Percentiles rank a stretch among this genome's conserved stretches.
phyloP scores from a whole-genome alignment of 306 rosid genomes.

The Cucurbita argyrosperma region DNA sequence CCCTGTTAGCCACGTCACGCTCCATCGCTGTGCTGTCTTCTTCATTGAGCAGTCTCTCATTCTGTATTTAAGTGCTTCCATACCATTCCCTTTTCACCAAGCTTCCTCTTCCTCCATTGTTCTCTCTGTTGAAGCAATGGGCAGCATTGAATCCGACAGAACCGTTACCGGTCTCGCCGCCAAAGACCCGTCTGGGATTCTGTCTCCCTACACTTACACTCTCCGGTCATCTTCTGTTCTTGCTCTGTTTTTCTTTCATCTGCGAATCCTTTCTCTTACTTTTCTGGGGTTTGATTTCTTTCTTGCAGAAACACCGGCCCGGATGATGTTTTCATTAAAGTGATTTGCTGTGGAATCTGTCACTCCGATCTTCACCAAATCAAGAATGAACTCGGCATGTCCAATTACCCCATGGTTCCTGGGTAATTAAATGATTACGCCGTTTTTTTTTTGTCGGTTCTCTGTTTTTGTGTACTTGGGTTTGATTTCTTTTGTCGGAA shows the following conservation, averaged over 20 bases:
- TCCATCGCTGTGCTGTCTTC: too few relatives aligned
- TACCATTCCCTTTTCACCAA: neutral
- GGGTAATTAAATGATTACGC: constrained; percentile 25
- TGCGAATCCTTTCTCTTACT: neutral
- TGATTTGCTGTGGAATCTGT: constrained; percentile 71
- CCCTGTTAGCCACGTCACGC: too few relatives aligned
- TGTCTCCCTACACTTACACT: constrained; percentile 52
- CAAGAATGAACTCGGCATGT: constrained; percentile 76
- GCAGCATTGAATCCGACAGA: constrained; percentile 40
- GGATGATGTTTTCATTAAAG: constrained; percentile 68
- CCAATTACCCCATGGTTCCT: constrained; percentile 93
- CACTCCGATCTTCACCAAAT: constrained; percentile 80
- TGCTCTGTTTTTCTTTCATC: neutral
- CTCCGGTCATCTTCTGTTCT: constrained; percentile 31
- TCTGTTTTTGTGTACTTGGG: neutral
- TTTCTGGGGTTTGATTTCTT: neutral
- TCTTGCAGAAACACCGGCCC: constrained; percentile 64
- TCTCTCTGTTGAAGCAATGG: constrained; percentile 19
- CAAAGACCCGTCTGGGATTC: constrained; percentile 78
- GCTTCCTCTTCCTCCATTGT: neutral
- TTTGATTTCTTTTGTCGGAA: neutral
- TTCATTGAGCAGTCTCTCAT: too few relatives aligned
- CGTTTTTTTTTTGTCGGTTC: neutral
- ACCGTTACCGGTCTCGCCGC: constrained; percentile 70
- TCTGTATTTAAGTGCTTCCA: neutral